Conservation (phyloP, 257 asterid species). For the Haberlea rhodopensis region DNA sequence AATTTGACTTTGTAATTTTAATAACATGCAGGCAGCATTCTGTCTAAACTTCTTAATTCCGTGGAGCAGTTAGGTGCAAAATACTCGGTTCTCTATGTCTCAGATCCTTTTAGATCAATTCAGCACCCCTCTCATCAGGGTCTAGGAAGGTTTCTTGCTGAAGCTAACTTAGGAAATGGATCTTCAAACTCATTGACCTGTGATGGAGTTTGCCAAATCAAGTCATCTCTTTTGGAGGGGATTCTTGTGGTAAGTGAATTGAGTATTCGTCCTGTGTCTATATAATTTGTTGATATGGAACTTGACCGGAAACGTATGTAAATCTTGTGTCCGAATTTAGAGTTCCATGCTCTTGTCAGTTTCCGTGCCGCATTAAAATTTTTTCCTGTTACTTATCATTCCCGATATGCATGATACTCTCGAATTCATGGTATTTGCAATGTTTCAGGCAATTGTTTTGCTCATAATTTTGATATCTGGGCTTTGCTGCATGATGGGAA, state of each 20-base stretch:
- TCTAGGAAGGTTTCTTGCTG: conserved; percentile 84
- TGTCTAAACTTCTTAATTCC: conserved; percentile 61
- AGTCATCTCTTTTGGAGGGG: conserved; percentile 91
- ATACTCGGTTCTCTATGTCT: conserved; percentile 66
- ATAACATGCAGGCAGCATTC: conserved; percentile 61
- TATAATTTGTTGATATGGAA: too few relatives aligned
- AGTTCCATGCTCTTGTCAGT: too few relatives aligned
- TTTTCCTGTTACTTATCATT: too few relatives aligned
- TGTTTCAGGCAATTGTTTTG: conserved; percentile 79
- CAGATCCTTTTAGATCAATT: conserved; percentile 66
- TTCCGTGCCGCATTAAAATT: too few relatives aligned
- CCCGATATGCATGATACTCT: conserved; percentile 13
- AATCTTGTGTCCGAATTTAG: too few relatives aligned
- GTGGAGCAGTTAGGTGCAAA: conserved; percentile 68
- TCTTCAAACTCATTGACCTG: conserved; percentile 51
- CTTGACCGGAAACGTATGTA: too few relatives aligned
- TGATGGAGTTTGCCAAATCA: conserved; percentile 90
- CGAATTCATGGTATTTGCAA: conserved; percentile 9
- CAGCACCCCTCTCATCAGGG: conserved; percentile 43
- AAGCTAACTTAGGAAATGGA: conserved; percentile 52
- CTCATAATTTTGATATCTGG: conserved; percentile 89
- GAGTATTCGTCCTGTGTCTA: conserved; percentile 9
- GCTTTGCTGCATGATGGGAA: conserved; percentile 98
- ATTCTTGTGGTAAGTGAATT: conserved; percentile 68
- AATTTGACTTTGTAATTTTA: conserved; percentile 12